Evolutionary conservation across 2,329 filamentous ascomycete species (phyloP).

Genomic region (Fusarium siculi): DNA sequence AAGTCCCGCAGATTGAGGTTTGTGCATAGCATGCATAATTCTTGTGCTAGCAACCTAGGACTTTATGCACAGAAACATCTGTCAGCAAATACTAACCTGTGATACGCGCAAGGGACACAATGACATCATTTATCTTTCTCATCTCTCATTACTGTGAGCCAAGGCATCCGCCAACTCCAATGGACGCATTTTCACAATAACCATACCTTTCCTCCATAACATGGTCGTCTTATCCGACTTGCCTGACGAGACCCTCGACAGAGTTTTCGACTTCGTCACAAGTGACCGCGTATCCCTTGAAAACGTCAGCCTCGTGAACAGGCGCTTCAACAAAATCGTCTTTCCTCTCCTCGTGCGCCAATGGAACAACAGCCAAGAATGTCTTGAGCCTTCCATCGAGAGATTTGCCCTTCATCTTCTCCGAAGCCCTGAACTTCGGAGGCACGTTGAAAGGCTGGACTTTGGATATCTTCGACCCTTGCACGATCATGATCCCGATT

Average conservation of each 20-base stretch:
- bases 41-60: rapidly evolving
- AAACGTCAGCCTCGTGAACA: background rate
- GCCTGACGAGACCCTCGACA: background rate
- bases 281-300: rapidly evolving
- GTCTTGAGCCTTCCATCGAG: background rate
- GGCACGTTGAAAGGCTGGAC: background rate
- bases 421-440: background rate
- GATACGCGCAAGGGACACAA: rapidly evolving
- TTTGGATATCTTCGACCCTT: background rate
- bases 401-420: background rate
- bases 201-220: rapidly evolving
- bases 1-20: rapidly evolving
- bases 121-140: background rate
- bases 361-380: background rate
- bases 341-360: background rate
- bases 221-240: background rate
- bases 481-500: background rate
- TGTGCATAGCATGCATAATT: background rate
- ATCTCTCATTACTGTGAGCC: rapidly evolving
- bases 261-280: background rate
- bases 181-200: too few relatives aligned
- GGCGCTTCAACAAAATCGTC: background rate
- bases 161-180: too few relatives aligned
- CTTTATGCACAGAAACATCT: background rate
- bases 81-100: background rate